These are phyloP conservation scores for Brasenia schreberi DNA, from an alignment of 164 flowering plant genomes.

Conservation along the genomic window DNA sequence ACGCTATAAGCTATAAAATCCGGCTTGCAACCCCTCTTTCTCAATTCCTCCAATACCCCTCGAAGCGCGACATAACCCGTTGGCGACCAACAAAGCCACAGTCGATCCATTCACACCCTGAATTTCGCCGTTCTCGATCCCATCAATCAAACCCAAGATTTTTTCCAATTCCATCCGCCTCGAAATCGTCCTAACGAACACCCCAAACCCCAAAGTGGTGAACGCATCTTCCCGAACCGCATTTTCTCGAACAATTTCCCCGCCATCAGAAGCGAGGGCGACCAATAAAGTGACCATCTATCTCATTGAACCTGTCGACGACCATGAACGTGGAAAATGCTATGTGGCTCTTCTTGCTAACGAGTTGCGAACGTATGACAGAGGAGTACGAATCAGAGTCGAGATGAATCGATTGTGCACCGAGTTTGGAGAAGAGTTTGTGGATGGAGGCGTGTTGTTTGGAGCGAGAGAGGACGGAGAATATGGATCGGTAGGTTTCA, in stretches of 20 bases:
- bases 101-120: conserved; percentile 52
- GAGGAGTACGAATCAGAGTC: conserved; percentile 29
- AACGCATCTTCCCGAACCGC: conserved; percentile 27
- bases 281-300: conserved; percentile 35
- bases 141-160: conserved; percentile 36
- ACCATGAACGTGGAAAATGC: conserved; percentile 38
- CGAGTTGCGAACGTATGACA: conserved; percentile 24
- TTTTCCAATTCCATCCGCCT: conserved; percentile 19
- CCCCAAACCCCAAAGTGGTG: conserved; percentile 68
- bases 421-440: conserved; percentile 24
- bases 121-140: conserved; percentile 16
- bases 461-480: conserved; percentile 52
- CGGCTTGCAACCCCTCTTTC: conserved; percentile 65
- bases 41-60: conserved; percentile 54
- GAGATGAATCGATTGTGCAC: conserved; percentile 23
- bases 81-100: conserved; percentile 54
- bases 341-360: conserved; percentile 25
- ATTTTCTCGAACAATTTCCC: conserved; percentile 48
- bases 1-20: conserved; percentile 87
- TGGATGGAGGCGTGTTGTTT: conserved; percentile 42
- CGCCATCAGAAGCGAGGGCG: conserved; percentile 60
- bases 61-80: conserved; percentile 51
- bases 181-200: conserved; percentile 50
- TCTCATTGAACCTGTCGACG: conserved; percentile 3
- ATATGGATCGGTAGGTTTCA: conserved; percentile 40